phyloP scores from a whole-genome alignment of 2,329 filamentous ascomycete genomes.

The Lizonia empirigonia region DNA sequence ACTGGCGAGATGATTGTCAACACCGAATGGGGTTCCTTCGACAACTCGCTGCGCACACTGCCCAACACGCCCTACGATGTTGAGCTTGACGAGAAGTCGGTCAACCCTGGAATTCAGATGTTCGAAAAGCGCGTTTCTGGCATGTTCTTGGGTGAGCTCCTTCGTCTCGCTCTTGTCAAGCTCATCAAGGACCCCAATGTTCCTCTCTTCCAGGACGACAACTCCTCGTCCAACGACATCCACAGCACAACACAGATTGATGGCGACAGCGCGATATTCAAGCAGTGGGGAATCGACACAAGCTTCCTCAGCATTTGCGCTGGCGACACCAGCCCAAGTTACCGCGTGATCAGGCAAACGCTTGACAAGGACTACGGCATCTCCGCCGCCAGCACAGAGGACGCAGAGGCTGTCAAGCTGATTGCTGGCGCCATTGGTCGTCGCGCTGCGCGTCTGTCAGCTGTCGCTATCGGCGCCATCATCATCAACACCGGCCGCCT shows the following conservation, averaged over 20 bases:
- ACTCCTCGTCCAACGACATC: constrained; percentile 71
- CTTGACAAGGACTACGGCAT: constrained; percentile 79
- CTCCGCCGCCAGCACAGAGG: constrained; percentile 76
- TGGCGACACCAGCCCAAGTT: constrained; percentile 74
- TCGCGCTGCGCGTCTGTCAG: constrained; percentile 84
- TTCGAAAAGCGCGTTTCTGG: constrained; percentile 98
- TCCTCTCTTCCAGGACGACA: constrained; percentile 76
- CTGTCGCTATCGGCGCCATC: constrained; percentile 84
- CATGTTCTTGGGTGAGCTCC: constrained; percentile 96
- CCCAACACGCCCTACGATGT: constrained; percentile 84
- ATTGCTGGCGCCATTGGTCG: constrained; percentile 84
- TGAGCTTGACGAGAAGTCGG: constrained; percentile 76
- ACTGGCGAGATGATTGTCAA: constrained; percentile 98
- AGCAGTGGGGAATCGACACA: constrained; percentile 89
- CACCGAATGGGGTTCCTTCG: constrained; percentile 97
- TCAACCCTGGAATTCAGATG: constrained; percentile 96
- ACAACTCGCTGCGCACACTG: constrained; percentile 87
- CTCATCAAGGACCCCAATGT: constrained; percentile 71
- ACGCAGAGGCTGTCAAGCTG: constrained; percentile 85
- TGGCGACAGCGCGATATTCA: constrained; percentile 68
- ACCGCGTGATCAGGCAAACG: constrained; percentile 75
- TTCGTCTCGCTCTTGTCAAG: constrained; percentile 75
- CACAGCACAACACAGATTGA: constrained; percentile 67
- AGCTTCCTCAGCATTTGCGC: constrained; percentile 87
- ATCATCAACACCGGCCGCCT: constrained; percentile 81